Evolutionary conservation across 176 grass and related monocot species (phyloP), one percentile per base, ranked within the genome.

Genomic region (Phragmites australis): DNA sequence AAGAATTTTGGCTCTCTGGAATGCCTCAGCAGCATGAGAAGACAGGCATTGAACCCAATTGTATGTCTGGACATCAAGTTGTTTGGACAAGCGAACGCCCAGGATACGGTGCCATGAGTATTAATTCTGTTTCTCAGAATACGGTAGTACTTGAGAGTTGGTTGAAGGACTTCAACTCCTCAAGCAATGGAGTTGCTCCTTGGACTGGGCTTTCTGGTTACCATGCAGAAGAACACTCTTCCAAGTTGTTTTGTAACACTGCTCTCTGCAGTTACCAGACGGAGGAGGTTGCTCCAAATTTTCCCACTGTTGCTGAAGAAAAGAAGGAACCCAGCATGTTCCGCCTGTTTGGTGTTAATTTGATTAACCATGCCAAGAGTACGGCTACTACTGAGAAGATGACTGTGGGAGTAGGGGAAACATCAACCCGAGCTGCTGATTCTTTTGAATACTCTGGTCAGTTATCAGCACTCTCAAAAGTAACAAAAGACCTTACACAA

Each of bases 281-380:
- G 6, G 83, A 92, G 72, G 83, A 89, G 46, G 64, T 57, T 26
- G 18, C 65, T 26, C 82, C 72, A 30, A 84, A 44, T 51, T 40
- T 86, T 31, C 41, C 75, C 18, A 90, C 10, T 60, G 45, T 48
- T 48, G 52, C 42, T 4, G 76, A 86, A 74, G 83, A 83, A 27
- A 49, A 13, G 39, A 83, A 88, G 82, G 87, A 86, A 42, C 75
- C 85, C 0, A 41, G 47, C 8, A 60, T 75, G 77, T 80, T 87
- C 31, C 85, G 82, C 61, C 63, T 93, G 34, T 93, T 93, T 81
- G 91, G 91, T 51, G 80, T 93, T 16, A 49, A 93, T 76, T 63
- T 93, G 69, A 56, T 80, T 65, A 68, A 78, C 70, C 65, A 80
- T 39, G 25, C 45, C 17, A 88, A 61, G 15, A 76, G 7, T n/a